A percentile compares a stretch with the other conserved stretches of the same genome.
Conservation (phyloP, 2,329 filamentous ascomycete genomes). For the Septoria linicola region DNA sequence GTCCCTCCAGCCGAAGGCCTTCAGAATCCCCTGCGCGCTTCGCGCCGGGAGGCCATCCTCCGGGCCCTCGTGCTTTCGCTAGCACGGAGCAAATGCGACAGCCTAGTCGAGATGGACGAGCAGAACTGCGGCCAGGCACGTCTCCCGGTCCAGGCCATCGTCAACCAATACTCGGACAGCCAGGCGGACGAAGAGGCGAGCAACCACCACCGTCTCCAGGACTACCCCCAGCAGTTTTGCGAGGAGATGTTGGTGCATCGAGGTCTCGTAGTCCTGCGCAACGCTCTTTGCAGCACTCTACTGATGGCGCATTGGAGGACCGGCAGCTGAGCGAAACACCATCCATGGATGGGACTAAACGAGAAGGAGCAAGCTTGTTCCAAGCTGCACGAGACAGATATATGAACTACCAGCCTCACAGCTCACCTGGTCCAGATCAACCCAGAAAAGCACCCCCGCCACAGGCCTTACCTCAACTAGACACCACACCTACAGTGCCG, state of each 20-base stretch:
- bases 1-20: conserved; percentile 21
- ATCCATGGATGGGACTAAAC: conserved; percentile 14
- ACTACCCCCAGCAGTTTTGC: neutral
- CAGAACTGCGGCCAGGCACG: conserved; percentile 31
- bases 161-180: conserved; percentile 4
- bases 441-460: conserved; percentile 17
- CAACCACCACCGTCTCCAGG: conserved; percentile 8
- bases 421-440: conserved; percentile 12
- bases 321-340: conserved; percentile 18
- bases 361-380: conserved; percentile 28
- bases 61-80: conserved; percentile 30
- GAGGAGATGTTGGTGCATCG: conserved; percentile 6
- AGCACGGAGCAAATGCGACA: conserved; percentile 40
- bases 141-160: conserved; percentile 26
- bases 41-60: conserved; percentile 12
- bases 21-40: conserved; percentile 28
- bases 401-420: conserved; percentile 27
- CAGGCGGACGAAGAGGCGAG: conserved; percentile 1
- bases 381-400: conserved; percentile 30
- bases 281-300: conserved; percentile 20
- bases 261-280: conserved; percentile 27
- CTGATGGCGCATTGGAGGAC: conserved; percentile 24
- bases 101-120: conserved; percentile 30
- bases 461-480: conserved; percentile 20
- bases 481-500: conserved; percentile 18